Base-by-base conservation (phyloP, 2,329 filamentous ascomycete species). In the Colletotrichum lindemuthianum region DNA sequence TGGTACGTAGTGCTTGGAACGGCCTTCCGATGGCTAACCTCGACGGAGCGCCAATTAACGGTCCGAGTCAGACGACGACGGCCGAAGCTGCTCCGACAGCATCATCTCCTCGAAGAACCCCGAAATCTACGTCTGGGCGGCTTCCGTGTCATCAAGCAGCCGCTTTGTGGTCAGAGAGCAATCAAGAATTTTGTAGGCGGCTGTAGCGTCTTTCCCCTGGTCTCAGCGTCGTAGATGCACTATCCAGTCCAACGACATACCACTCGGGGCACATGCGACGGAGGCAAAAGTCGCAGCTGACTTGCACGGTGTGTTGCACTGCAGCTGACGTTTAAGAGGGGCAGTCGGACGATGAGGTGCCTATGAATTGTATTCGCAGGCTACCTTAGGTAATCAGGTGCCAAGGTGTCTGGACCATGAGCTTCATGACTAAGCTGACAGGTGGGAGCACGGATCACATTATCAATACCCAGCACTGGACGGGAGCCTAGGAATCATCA, bases 21-120 rank as follows among this genome's bases (percentile, higher is more conserved):
- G n/a, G n/a, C n/a, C 56, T 59, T 53, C 41, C 48, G 41, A 48
- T 47, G 9, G 47, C 41, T 12, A 24, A n/a, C 44, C 50, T 33
- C 33, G 50, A 48, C n/a, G 40, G 39, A 41, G 60, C 50, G 60
- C 39, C 44, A 48, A 64, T 60, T 60, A 34, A 56, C 60, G 60
- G 49, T 47, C 57, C 60, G 61, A 64, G 44, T 55, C 44, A 60
- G 39, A 11, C 36, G 49, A 32, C 49, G 24, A 24, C 24, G 24
- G 24, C 24, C 24, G 24, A 24, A 24, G 24, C 24, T 24, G 24
- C 24, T 24, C 24, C 24, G 24, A 24, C 24, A 24, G 24, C 24
- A 24, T 24, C 3, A 24, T 24, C 24, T 24, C 24, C 3, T 24
- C 4, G 24, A 24, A 24, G 24, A 24, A 4, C 24, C 24, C 24